Evolutionary conservation across 179 eudicot genomes (phyloP), one percentile per base, ranked within the genome.

Genomic region (Beta corolliflora): DNA sequence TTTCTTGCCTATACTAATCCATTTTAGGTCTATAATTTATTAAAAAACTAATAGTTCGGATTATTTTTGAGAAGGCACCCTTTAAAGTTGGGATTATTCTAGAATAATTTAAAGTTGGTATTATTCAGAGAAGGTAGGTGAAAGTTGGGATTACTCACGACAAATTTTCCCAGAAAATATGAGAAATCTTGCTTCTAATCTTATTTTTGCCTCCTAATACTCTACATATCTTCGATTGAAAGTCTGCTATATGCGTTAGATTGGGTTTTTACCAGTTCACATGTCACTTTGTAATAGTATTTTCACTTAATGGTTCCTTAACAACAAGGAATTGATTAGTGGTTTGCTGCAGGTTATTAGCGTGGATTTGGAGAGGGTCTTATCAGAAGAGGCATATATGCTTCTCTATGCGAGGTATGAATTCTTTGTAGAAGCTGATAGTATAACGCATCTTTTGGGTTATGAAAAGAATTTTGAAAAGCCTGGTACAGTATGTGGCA

Each of bases 321-420:
- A 55, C 64, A 46, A 18, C 54, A 29, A 66, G 9, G 76, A 59
- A 79, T 77, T 65, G 56, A 70, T 75, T 78, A 73, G 52, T 63
- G 60, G 9, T 80, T 77, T 83, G 80, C 64, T 73, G 66, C 86
- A 95, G 99, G 99, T 92, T 60, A 85, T 75, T 44, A 79, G 85
- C n/a, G 97, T 91, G 88, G 93, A 88, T 55, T 84, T 89, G 83
- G 91, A 85, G 74, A 89, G 80, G 13, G 99, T 95, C 78, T 87
- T 95, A 77, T 78, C 90, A 31, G 87, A 90, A 82, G 91, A 90
- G 56, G 99, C 99, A 52, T 95, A 95, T 85, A 93, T 95, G 91
- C 97, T 95, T 78, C 86, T 95, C 18, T 95, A 95, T 84, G 89
- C 98, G 6, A 92, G 99, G 98, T 95, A 89, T 8, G 41, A 3